Evolutionary conservation across 225 moss, liverwort and hornwort genomes (phyloP).

Genomic region (Pseudisothecium myosuroides): DNA sequence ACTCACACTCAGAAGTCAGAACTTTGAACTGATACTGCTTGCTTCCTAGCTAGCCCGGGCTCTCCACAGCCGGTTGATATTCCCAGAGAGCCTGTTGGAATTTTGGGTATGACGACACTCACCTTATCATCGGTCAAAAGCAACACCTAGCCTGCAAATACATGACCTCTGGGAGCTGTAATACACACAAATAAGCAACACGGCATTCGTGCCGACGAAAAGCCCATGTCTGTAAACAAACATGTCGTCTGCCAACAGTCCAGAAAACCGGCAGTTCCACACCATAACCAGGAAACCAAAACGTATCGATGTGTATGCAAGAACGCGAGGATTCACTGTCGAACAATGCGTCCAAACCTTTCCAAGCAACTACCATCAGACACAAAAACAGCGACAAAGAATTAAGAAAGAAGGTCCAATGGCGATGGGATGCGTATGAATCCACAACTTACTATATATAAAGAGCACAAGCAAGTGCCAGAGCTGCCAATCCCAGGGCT

Average conservation of each 20-base stretch:
- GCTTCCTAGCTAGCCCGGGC: too few relatives aligned
- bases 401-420: background rate
- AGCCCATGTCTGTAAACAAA: too few relatives aligned
- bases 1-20: too few relatives aligned
- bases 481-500: background rate
- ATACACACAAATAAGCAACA: too few relatives aligned
- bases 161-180: too few relatives aligned
- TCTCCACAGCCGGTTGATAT: too few relatives aligned
- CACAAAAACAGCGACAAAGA: background rate
- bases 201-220: too few relatives aligned
- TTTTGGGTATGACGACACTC: too few relatives aligned
- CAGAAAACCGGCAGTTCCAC: background rate
- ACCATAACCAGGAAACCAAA: background rate
- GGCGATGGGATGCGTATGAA: background rate
- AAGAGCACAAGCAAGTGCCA: constrained; percentile 3
- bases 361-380: background rate
- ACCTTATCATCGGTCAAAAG: too few relatives aligned
- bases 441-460: background rate
- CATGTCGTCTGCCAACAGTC: background rate
- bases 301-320: background rate
- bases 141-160: too few relatives aligned
- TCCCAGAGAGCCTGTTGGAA: too few relatives aligned
- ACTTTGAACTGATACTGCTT: too few relatives aligned
- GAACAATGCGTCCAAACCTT: background rate
- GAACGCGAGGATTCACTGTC: background rate